phyloP scores from a whole-genome alignment of 768 basidiomycete genomes.

The Chalciporus pseudorubinellus region DNA sequence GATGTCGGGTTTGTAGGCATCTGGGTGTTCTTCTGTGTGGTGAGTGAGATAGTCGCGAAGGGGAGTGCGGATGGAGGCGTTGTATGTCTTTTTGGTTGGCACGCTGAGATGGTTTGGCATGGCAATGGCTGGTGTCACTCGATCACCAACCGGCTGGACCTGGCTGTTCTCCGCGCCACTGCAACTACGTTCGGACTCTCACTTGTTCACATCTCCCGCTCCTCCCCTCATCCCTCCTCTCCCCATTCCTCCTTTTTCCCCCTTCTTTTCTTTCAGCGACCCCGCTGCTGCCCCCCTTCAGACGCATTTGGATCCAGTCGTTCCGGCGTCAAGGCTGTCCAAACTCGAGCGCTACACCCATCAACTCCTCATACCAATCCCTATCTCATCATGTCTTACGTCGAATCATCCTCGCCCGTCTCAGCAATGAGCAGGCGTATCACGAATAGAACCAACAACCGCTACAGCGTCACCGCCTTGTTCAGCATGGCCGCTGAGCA shows the following conservation, averaged over 20 bases:
- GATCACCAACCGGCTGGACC: too few species aligned
- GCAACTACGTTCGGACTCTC: conserved; percentile 4
- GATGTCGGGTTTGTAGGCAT: conserved; percentile 80
- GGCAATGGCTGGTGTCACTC: too few species aligned
- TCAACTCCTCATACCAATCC: neutral
- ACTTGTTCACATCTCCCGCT: conserved; percentile 6
- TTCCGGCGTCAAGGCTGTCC: conserved; percentile 3
- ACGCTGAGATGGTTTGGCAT: conserved; percentile 81
- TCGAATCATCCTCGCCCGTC: conserved; percentile 61
- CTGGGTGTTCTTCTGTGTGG: conserved; percentile 74
- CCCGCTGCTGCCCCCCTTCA: conserved; percentile 40
- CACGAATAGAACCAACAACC: conserved; percentile 92
- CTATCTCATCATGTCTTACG: conserved; percentile 50
- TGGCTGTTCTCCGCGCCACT: conserved; percentile 18
- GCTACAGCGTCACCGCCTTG: conserved; percentile 92
- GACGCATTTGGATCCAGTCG: conserved; percentile 13
- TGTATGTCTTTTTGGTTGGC: conserved; percentile 70
- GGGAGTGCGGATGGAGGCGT: conserved; percentile 50
- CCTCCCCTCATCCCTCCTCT: conserved; percentile 35
- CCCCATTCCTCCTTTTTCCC: neutral
- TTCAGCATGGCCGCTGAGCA: conserved; percentile 99
- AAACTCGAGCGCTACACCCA: conserved; percentile 1
- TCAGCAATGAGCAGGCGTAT: conserved; percentile 69
- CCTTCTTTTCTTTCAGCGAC: conserved; percentile 8
- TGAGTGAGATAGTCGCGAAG: conserved; percentile 66